These are phyloP conservation scores for Tetracentron sinense DNA, from an alignment of 164 flowering plant species.

Conservation along the genomic window DNA sequence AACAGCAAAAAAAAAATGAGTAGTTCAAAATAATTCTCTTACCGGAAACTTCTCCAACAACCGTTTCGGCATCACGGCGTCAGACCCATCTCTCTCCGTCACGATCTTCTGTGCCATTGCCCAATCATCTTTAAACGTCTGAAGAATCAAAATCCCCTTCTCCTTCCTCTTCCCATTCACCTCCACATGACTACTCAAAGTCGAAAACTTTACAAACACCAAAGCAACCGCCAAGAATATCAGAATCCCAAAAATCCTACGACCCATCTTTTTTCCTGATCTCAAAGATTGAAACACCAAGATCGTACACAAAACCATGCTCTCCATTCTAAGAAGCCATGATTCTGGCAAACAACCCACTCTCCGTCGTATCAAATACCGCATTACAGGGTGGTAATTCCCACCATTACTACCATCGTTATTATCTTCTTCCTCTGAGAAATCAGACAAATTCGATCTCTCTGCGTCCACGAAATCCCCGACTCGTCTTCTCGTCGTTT, in stretches of 20 bases:
- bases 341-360: slow-evolving; percentile 10
- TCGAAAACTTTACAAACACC: slow-evolving; percentile 31
- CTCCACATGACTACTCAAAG: slow-evolving; percentile 22
- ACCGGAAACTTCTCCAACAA: slow-evolving; percentile 33
- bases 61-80: slow-evolving; percentile 22
- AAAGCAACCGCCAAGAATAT: slow-evolving; percentile 31
- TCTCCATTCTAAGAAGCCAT: slow-evolving; percentile 10
- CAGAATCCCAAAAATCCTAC: slow-evolving; percentile 25
- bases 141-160: slow-evolving; percentile 29
- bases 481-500: slow-evolving; percentile 26
- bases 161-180: slow-evolving; percentile 10
- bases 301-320: neutral
- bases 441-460: neutral
- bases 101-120: slow-evolving; percentile 32
- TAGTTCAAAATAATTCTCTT: slow-evolving; percentile 13
- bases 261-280: slow-evolving; percentile 37
- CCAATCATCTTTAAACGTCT: slow-evolving; percentile 33
- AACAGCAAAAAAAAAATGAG: neutral
- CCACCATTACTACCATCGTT: neutral
- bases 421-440: slow-evolving; percentile 7
- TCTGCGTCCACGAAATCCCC: slow-evolving; percentile 20
- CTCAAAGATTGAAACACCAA: slow-evolving; percentile 9
- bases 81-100: slow-evolving; percentile 23
- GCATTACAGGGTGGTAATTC: neutral
- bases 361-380: neutral